Evolutionary conservation across 1,139 yeast genomes (phyloP).

Genomic region (Geotrichum histeridarum): DNA sequence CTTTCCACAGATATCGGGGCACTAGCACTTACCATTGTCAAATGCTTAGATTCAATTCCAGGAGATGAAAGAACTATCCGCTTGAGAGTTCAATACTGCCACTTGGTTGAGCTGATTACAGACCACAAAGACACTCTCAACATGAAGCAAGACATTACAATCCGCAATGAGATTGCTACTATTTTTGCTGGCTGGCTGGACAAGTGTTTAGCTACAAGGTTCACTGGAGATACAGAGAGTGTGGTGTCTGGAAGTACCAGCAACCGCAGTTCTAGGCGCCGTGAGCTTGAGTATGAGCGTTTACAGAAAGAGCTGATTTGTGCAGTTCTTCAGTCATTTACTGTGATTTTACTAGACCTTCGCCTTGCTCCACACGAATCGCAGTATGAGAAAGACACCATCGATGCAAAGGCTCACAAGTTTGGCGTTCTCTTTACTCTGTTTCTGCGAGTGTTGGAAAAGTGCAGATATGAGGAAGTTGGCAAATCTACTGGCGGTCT

Average conservation of each 20-base stretch:
- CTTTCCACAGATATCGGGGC: constrained; percentile 42
- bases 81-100: constrained; percentile 56
- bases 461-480: constrained; percentile 39
- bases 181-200: constrained; percentile 64
- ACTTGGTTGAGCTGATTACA: constrained; percentile 50
- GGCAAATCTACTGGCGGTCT: constrained; percentile 14
- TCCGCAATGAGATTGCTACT: constrained; percentile 59
- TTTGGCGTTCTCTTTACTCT: constrained; percentile 71
- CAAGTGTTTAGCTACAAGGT: constrained; percentile 13
- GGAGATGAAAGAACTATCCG: constrained; percentile 43
- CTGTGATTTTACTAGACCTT: constrained; percentile 29
- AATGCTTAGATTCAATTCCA: constrained; percentile 38
- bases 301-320: constrained; percentile 28
- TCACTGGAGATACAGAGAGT: constrained; percentile 16
- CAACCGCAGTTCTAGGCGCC: background rate
- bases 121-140: constrained; percentile 35
- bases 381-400: constrained; percentile 47
- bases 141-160: constrained; percentile 50
- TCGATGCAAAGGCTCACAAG: constrained; percentile 55
- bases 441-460: constrained; percentile 65
- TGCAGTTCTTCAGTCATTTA: constrained; percentile 26
- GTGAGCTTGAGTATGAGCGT: constrained; percentile 26
- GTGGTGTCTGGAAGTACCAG: constrained; percentile 7
- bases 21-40: constrained; percentile 38
- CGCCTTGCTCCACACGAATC: constrained; percentile 35